A percentile compares a stretch with the other conserved stretches of the same genome.
Evolutionary conservation across 371 early-diverging fungal species (phyloP).

Genomic region (Apophysomyces variabilis): DNA sequence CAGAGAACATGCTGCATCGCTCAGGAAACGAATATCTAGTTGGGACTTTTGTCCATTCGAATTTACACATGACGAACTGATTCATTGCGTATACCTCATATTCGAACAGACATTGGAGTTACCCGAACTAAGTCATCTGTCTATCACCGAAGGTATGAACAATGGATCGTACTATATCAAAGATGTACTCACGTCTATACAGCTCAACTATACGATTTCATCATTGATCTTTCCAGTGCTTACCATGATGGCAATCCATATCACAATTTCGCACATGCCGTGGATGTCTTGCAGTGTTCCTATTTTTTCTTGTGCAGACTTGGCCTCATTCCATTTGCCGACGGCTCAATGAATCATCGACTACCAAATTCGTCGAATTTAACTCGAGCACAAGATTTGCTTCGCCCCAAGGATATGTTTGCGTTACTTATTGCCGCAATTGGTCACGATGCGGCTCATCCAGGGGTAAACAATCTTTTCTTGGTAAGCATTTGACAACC

Average conservation of each 20-base stretch:
- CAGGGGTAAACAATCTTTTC: slow-evolving; percentile 81
- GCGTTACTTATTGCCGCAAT: slow-evolving; percentile 77
- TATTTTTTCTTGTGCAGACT: slow-evolving; percentile 73
- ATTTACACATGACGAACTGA: slow-evolving; percentile 61
- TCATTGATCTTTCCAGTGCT: slow-evolving; percentile 60
- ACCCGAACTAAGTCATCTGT: slow-evolving; percentile 56
- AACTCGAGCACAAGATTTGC: slow-evolving; percentile 45
- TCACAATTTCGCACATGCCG: slow-evolving; percentile 87
- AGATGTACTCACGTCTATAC: slow-evolving; percentile 21
- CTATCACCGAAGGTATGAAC: slow-evolving; percentile 56
- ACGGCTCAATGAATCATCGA: slow-evolving; percentile 7
- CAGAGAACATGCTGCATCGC: not conserved
- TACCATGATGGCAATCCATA: slow-evolving; percentile 78
- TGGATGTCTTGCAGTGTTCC: slow-evolving; percentile 83
- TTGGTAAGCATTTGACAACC: slow-evolving; percentile 45
- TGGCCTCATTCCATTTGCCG: slow-evolving; percentile 48
- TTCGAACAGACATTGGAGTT: slow-evolving; percentile 65
- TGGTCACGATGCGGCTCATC: slow-evolving; percentile 87
- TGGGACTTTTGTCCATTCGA: slow-evolving; percentile 76
- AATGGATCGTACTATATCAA: not conserved
- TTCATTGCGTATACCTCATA: slow-evolving; percentile 68
- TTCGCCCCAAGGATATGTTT: slow-evolving; percentile 68
- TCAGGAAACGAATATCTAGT: slow-evolving; percentile 52
- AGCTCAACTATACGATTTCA: slow-evolving; percentile 64
- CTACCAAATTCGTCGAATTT: slow-evolving; percentile 10